Conservation (phyloP, 1,139 yeast species). For the Candida glucosophila region DNA sequence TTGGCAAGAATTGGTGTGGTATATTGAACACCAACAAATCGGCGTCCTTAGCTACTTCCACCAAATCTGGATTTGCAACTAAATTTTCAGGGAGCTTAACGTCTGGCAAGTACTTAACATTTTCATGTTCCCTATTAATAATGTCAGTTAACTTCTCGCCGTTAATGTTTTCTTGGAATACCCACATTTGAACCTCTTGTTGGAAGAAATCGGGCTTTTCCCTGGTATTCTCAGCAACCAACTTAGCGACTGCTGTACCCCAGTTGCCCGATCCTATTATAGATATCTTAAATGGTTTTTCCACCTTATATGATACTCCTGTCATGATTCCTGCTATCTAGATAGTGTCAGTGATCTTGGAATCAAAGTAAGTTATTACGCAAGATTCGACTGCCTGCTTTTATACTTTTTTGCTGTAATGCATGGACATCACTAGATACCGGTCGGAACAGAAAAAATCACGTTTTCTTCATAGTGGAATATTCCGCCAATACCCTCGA, state of each 20-base stretch:
- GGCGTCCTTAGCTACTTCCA: conserved; percentile 63
- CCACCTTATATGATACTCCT: conserved; percentile 22
- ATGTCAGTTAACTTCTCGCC: conserved; percentile 76
- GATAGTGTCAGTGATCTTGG: too few species aligned
- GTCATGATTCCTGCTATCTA: conserved; percentile 24
- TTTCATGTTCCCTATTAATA: conserved; percentile 80
- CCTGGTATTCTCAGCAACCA: conserved; percentile 76
- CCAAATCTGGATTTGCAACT: conserved; percentile 75
- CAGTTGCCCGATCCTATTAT: conserved; percentile 78
- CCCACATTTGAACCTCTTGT: conserved; percentile 85
- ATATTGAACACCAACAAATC: conserved; percentile 83
- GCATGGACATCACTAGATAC: too few species aligned
- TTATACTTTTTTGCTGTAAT: too few species aligned
- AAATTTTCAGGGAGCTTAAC: conserved; percentile 74
- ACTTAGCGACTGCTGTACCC: conserved; percentile 96
- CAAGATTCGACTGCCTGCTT: too few species aligned
- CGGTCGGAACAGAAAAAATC: too few species aligned
- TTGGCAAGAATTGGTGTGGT: conserved; percentile 86
- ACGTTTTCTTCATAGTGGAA: too few species aligned
- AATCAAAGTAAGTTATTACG: too few species aligned
- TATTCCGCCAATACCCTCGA: too few species aligned
- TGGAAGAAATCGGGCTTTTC: conserved; percentile 63
- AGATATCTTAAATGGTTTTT: conserved; percentile 43
- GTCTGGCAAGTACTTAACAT: conserved; percentile 80
- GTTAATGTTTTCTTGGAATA: conserved; percentile 67